These are phyloP conservation scores for Dactylellina leptospora DNA, from an alignment of 2,329 filamentous ascomycete genomes.

Conservation along the genomic window DNA sequence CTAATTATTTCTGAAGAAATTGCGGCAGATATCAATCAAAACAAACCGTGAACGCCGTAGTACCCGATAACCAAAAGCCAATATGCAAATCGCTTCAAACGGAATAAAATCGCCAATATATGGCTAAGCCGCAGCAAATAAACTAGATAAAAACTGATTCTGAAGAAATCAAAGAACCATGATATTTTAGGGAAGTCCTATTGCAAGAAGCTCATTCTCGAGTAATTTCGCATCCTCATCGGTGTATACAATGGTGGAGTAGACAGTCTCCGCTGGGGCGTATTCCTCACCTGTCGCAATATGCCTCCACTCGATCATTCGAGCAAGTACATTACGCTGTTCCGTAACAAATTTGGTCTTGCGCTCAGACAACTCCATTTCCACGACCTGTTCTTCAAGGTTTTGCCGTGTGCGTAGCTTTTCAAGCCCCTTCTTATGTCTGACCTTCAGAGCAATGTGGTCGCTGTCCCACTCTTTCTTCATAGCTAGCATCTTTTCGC, in stretches of 20 bases:
- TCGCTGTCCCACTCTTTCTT: constrained; percentile 44
- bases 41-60: too few relatives aligned
- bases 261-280: constrained; percentile 17
- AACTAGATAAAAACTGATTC: background rate
- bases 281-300: constrained; percentile 29
- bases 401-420: constrained; percentile 27
- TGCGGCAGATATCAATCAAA: too few relatives aligned
- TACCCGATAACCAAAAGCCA: too few relatives aligned
- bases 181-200: constrained; percentile 11
- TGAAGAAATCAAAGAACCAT: constrained; percentile 2
- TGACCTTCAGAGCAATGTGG: constrained; percentile 19
- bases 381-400: constrained; percentile 31
- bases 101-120: background rate
- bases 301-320: constrained; percentile 39
- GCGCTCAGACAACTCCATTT: constrained; percentile 31
- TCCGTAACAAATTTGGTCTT: constrained; percentile 30
- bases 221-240: constrained; percentile 30
- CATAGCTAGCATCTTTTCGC: constrained; percentile 39
- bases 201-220: constrained; percentile 32
- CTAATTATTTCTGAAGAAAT: too few relatives aligned
- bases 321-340: constrained; percentile 48
- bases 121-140: background rate
- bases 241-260: constrained; percentile 24
- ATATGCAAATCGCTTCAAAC: constrained; percentile 1
- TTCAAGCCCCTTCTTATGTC: constrained; percentile 16